A percentile compares a stretch with the other conserved stretches of the same genome.
phyloP scores from a whole-genome alignment of 495 filamentous ascomycete genomes.

The Clavariopsis aquatica region DNA sequence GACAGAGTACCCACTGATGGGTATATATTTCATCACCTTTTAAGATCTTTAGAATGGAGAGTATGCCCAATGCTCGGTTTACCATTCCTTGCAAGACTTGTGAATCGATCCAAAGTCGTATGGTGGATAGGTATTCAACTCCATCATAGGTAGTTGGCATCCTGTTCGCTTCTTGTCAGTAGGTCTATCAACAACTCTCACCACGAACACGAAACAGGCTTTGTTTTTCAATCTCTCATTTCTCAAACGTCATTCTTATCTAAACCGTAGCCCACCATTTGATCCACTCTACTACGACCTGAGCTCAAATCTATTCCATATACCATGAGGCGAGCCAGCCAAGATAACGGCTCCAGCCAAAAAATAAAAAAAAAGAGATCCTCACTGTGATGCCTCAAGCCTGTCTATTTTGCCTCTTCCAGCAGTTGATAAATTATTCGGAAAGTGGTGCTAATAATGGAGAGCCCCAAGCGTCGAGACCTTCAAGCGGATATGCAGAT shows the following conservation, averaged over 20 bases:
- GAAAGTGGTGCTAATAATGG: neutral
- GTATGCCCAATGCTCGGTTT: no score
- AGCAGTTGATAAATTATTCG: neutral
- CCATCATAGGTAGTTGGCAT: no score
- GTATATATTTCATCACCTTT: no score
- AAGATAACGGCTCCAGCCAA: slow-evolving; percentile 11
- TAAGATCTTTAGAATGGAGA: no score
- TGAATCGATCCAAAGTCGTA: no score
- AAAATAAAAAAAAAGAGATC: neutral
- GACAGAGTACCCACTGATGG: no score
- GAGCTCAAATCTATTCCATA: slow-evolving; percentile 16
- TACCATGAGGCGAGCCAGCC: slow-evolving; percentile 11
- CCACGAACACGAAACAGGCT: neutral
- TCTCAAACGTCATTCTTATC: neutral
- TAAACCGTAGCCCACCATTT: neutral
- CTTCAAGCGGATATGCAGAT: slow-evolving; percentile 6
- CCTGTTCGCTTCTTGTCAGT: no score
- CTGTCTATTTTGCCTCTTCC: slow-evolving; percentile 9
- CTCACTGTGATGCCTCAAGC: neutral
- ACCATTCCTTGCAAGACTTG: no score
- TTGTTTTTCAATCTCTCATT: neutral
- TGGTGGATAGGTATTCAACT: no score
- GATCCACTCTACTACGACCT: neutral
- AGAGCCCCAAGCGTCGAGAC: neutral
- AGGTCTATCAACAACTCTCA: no score